Conservation (phyloP, 177 flowering plant species). For the Vitis hybrid region DNA sequence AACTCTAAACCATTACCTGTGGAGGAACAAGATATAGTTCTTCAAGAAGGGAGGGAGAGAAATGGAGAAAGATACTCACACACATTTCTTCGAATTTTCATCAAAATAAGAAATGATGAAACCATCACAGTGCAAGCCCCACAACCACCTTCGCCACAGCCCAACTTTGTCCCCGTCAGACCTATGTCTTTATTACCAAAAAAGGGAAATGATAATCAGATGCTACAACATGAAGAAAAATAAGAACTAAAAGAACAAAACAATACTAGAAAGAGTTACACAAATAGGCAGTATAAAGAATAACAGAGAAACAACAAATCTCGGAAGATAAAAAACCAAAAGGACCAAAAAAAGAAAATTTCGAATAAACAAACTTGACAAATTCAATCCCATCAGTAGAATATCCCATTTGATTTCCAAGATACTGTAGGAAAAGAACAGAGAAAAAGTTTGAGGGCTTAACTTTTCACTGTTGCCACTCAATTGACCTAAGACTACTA, state of each 20-base stretch:
- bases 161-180: constrained; percentile 93
- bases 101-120: constrained; percentile 75
- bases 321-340: neutral
- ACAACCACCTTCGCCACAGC: constrained; percentile 99
- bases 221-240: constrained; percentile 6
- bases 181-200: constrained; percentile 52
- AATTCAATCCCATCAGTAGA: neutral
- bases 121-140: constrained; percentile 99
- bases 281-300: neutral
- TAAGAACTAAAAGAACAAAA: neutral
- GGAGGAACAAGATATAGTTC: neutral
- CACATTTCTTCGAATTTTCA: constrained; percentile 51
- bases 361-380: too few relatives aligned
- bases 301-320: neutral
- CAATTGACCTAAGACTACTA: neutral
- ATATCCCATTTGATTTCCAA: neutral
- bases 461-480: neutral
- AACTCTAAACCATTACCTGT: too few relatives aligned
- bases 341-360: neutral
- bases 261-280: neutral
- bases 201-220: constrained; percentile 7
- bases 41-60: neutral
- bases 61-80: constrained; percentile 53
- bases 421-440: too few relatives aligned
- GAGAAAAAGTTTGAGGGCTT: too few relatives aligned